Evolutionary conservation across 352 stramenopile species (phyloP), one percentile per base, ranked within the genome.

Genomic region (Pythium angustatum): DNA sequence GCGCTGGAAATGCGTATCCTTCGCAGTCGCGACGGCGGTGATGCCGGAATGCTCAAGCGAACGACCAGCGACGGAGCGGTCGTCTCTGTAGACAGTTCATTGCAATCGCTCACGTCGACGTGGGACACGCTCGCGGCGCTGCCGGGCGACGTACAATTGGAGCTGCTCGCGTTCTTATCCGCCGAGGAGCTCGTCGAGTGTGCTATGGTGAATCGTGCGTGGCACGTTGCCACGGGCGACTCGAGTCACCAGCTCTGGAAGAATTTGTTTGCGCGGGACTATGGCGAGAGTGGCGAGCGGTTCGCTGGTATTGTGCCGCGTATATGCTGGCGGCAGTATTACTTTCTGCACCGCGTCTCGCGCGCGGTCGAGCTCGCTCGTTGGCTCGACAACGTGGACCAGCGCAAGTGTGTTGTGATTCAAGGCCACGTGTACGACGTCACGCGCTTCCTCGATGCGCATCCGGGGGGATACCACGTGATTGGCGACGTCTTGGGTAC

Each of bases 401-500:
- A 69, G n/a, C 69, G 75, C 38, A 79, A 86, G 50, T 92, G 81
- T 43, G 63, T 90, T 14, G 81, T 75, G 53, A 87, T 90, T 60
- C 68, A 87, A 62, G 69, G 73, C 15, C 67, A 79, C 24, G 79
- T 90, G 48, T 93, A 88, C 57, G 83, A 90, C 71, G 69, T 90
- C 7, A 89, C 79, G 43, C 64, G 73, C 45, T 93, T 93, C 49
- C 55, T 90, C 21, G 74, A 90, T 33, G 57, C 78, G 48, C 83
- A 93, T 61, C 83, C 81, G 6, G 83, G 83, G 8, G 83, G 83
- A 15, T 73, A 81, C 27, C 81, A 88, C 65, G 83, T 93, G 24
- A 87, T 93, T 40, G 76, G 74, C 34, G 83, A 93, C 55, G 81
- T 83, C 3, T 66, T 90, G 30, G 83, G 83, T 31, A 90, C 78